phyloP scores from a whole-genome alignment of 208 protist genomes.

The Naegleria fowleri region DNA sequence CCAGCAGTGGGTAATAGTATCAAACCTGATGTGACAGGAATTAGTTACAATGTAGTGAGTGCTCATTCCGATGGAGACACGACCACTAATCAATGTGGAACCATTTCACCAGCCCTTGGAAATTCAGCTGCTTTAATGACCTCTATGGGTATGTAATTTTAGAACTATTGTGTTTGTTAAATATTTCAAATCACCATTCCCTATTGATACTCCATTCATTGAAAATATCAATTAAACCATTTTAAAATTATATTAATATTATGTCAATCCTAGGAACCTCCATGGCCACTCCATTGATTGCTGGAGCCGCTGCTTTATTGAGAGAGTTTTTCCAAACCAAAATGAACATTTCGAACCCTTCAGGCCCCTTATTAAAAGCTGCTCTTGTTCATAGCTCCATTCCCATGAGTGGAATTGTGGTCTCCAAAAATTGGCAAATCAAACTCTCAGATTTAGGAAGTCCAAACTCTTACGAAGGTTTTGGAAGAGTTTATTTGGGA shows the following conservation, averaged over 20 bases:
- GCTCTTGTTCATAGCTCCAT: neutral
- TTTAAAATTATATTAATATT: too few species aligned
- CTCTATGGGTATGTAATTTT: neutral
- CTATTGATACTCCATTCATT: too few species aligned
- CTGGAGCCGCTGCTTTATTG: neutral
- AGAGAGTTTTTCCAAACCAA: constrained; percentile 22
- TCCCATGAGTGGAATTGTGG: neutral
- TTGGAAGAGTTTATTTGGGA: neutral
- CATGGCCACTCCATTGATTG: neutral
- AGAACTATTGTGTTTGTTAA: too few species aligned
- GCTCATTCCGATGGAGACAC: neutral
- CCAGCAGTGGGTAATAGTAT: neutral
- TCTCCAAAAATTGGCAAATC: neutral
- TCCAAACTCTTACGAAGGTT: neutral
- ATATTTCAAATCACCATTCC: too few species aligned
- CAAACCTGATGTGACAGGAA: neutral
- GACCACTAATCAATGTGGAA: neutral
- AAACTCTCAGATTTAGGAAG: neutral
- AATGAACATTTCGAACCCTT: neutral
- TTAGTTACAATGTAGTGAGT: neutral
- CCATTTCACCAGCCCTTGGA: neutral
- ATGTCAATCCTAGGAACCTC: neutral
- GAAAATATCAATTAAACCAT: too few species aligned
- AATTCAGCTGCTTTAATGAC: neutral
- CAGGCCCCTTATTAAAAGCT: neutral